Base-by-base conservation (phyloP, 2,329 filamentous ascomycete genomes). In the Stachybotrys echinatus region DNA sequence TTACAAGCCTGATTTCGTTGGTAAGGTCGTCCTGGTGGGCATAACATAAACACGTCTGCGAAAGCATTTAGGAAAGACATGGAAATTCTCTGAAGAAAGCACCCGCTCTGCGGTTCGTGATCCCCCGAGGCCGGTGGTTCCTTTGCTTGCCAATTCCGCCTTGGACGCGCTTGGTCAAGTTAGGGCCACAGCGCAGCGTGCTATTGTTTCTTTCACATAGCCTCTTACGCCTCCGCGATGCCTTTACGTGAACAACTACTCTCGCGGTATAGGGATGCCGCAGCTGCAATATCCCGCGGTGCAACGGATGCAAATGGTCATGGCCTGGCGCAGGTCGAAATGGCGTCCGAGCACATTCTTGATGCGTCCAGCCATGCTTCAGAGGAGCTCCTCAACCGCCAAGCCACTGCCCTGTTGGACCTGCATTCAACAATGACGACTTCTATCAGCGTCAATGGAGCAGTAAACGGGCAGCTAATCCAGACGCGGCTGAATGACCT, bases 401-500 rank as follows among this genome's bases (percentile, higher is more conserved):
- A 70, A 48, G 67, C 65, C 19, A 23, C 17, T 2, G 37, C 48
- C 2, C 46, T 68, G 23, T 39, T 61, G 37, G 52, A 47, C 7
- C 48, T 65, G 2, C 59, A 64, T 45, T 43, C 60, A 12, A 46
- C 48, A 14, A 14, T 59, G 19, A 42, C 17, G 18, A 5, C 27
- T 34, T n/a, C n/a, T n/a, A n/a, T n/a, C 27, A 10, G 27, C 14
- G 27, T 14, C 27, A 34, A 34, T 10, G 14, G 27, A 34, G 10
- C 27, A 10, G 27, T 5, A 8, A 34, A 34, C 10, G 14, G 14
- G 27, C 27, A 34, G 3, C 62, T 75, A 1, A 51, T 75, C 3
- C 52, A 59, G 37, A 69, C 62, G 50, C 70, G 81, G 44, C 64
- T 83, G n/a, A 67, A 78, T 34, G 79, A 87, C 50, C 65, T 87